Evolutionary conservation across 148 eudicot genomes (phyloP).

Genomic region (Fagopyrum tataricum): DNA sequence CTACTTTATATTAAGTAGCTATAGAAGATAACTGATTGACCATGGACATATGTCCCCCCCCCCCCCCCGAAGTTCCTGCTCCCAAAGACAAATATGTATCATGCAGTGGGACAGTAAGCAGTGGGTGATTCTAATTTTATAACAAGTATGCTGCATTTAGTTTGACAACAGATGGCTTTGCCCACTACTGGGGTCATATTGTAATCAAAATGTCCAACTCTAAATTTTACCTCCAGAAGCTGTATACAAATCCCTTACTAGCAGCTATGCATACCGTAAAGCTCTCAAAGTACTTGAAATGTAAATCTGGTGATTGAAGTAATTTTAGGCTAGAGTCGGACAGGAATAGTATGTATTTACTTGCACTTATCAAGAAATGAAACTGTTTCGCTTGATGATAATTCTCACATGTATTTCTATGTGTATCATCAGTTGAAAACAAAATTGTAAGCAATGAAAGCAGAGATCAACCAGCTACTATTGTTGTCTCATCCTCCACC

Average conservation of each 20-base stretch:
- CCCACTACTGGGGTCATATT: neutral
- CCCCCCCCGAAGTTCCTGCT: neutral
- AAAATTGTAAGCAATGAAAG: constrained; percentile 46
- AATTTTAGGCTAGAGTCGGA: neutral
- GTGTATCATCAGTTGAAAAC: constrained; percentile 32
- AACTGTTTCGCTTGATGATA: neutral
- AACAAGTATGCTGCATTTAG: neutral
- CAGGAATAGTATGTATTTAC: neutral
- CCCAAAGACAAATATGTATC: neutral
- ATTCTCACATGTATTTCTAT: neutral
- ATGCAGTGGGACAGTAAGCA: neutral
- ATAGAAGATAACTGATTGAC: neutral
- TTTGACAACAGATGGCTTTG: neutral
- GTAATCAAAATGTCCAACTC: neutral
- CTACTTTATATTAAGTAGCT: neutral
- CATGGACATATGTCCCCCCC: neutral
- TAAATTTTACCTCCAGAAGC: neutral
- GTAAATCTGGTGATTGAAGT: neutral
- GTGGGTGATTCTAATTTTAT: neutral
- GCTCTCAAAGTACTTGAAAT: neutral
- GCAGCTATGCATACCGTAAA: neutral
- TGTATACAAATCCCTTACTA: neutral
- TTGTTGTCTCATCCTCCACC: constrained; percentile 46
- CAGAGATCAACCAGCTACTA: constrained; percentile 46
- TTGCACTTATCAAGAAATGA: neutral